Conservation (phyloP, 2,329 filamentous ascomycete genomes). For the Cercospora berteroae region DNA sequence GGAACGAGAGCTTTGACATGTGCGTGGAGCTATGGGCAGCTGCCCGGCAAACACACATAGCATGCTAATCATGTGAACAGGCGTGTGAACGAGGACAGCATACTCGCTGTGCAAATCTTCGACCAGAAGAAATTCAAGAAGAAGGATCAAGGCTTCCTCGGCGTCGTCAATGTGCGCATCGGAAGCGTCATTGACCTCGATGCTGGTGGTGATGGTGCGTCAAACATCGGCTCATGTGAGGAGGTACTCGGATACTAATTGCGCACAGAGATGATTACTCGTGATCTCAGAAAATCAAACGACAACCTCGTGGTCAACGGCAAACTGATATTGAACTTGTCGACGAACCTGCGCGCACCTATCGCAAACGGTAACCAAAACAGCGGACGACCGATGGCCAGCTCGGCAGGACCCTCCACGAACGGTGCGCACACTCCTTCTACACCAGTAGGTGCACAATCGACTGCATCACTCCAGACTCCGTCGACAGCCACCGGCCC, state of each 20-base stretch:
- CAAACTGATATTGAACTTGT: slow-evolving; percentile 94
- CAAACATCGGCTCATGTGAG: slow-evolving; percentile 22
- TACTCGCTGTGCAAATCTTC: slow-evolving; percentile 96
- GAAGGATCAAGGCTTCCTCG: slow-evolving; percentile 98
- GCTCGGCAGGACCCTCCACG: slow-evolving; percentile 38
- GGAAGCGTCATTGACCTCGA: slow-evolving; percentile 91
- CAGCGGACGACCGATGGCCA: slow-evolving; percentile 43
- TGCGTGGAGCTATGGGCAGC: slow-evolving; percentile 50
- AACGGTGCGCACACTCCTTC: slow-evolving; percentile 40
- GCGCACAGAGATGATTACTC: slow-evolving; percentile 82
- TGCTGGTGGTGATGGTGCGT: slow-evolving; percentile 82
- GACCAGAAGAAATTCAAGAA: slow-evolving; percentile 99
- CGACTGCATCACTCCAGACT: slow-evolving; percentile 35
- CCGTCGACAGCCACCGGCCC: slow-evolving; percentile 30
- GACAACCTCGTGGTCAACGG: slow-evolving; percentile 97
- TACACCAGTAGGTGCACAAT: slow-evolving; percentile 43
- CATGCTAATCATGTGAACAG: slow-evolving; percentile 49
- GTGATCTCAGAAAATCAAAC: slow-evolving; percentile 95
- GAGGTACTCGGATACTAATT: slow-evolving; percentile 22
- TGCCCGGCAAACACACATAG: not conserved
- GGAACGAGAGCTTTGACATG: slow-evolving; percentile 99
- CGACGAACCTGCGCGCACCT: slow-evolving; percentile 78
- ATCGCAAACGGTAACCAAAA: slow-evolving; percentile 52
- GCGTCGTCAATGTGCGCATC: slow-evolving; percentile 94
- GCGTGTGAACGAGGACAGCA: slow-evolving; percentile 88